These are phyloP conservation scores for Pythium guiyangense DNA, from an alignment of 352 stramenopile genomes.

Conservation along the genomic window DNA sequence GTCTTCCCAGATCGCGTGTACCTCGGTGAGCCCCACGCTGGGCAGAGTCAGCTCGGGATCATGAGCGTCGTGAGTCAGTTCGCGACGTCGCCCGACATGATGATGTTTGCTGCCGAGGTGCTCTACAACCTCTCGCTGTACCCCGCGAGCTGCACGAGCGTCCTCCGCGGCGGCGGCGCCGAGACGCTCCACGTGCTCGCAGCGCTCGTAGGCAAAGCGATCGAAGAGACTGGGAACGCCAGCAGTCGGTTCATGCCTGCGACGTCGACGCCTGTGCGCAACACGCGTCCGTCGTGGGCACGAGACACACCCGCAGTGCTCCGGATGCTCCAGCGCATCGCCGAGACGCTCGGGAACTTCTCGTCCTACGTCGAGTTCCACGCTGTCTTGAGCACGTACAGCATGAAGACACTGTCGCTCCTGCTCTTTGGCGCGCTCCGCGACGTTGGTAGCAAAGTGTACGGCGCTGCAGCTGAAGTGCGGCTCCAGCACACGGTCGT, in stretches of 20 bases:
- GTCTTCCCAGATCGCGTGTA: conserved; percentile 66
- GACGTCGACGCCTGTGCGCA: not conserved
- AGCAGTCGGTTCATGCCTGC: conserved; percentile 8
- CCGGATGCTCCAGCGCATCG: conserved; percentile 38
- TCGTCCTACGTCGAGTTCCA: conserved; percentile 65
- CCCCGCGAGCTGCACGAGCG: conserved; percentile 42
- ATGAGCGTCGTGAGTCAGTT: conserved; percentile 63
- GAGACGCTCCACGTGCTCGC: conserved; percentile 54
- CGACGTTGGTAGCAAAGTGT: conserved; percentile 34
- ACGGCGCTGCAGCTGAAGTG: conserved; percentile 29
- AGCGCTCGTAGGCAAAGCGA: conserved; percentile 31
- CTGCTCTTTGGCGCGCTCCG: conserved; percentile 41
- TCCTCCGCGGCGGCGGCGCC: conserved; percentile 48
- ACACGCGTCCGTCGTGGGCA: conserved; percentile 6
- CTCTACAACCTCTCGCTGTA: conserved; percentile 74
- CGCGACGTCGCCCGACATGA: conserved; percentile 23
- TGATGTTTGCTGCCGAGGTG: conserved; percentile 54
- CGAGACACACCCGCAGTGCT: conserved; percentile 14
- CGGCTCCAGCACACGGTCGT: conserved; percentile 39
- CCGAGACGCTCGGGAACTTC: conserved; percentile 63
- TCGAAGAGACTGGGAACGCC: conserved; percentile 27
- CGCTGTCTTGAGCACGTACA: conserved; percentile 31
- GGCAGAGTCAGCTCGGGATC: conserved; percentile 62
- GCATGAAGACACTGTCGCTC: conserved; percentile 47
- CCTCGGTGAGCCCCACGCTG: conserved; percentile 59